Conservation (phyloP, 768 basidiomycete species). For the Leccinum incarnatum region DNA sequence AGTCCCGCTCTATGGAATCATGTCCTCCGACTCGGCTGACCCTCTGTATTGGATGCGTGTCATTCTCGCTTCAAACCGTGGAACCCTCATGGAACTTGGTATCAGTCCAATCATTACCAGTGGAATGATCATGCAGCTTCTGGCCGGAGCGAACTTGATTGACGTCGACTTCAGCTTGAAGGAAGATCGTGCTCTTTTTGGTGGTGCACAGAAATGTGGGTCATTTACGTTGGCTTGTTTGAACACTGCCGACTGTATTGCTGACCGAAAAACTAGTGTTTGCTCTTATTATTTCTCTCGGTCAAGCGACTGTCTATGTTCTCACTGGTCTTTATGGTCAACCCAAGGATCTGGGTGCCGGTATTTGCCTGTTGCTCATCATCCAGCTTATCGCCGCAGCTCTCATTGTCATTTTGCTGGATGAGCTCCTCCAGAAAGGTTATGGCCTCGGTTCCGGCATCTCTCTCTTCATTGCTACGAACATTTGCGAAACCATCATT, state of each 20-base stretch:
- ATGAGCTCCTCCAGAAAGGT: conserved; percentile 98
- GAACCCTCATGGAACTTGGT: conserved; percentile 98
- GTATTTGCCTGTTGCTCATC: conserved; percentile 94
- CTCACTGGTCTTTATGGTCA: conserved; percentile 95
- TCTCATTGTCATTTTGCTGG: conserved; percentile 96
- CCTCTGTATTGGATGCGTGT: conserved; percentile 99
- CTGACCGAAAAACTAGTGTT: conserved; percentile 61
- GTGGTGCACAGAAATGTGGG: conserved; percentile 95
- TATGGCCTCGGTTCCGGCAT: conserved; percentile 99
- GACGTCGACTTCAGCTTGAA: conserved; percentile 97
- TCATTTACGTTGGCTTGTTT: conserved; percentile 7
- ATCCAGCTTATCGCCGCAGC: conserved; percentile 93
- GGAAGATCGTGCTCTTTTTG: conserved; percentile 94
- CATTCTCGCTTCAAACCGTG: conserved; percentile 97
- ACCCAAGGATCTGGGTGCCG: conserved; percentile 89
- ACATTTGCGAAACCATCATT: conserved; percentile 98
- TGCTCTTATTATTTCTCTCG: conserved; percentile 93
- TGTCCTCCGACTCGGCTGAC: conserved; percentile 98
- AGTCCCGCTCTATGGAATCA: conserved; percentile 98
- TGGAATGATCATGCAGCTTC: conserved; percentile 99
- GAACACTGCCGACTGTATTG: neutral
- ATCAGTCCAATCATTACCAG: conserved; percentile 97
- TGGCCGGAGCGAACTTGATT: conserved; percentile 95
- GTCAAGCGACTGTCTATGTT: conserved; percentile 96
- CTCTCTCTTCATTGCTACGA: conserved; percentile 98